Percentiles rank a stretch among this genome's conserved stretches.
Evolutionary conservation across 805 yeast genomes (phyloP).

Genomic region (Zygotorulaspora florentina): DNA sequence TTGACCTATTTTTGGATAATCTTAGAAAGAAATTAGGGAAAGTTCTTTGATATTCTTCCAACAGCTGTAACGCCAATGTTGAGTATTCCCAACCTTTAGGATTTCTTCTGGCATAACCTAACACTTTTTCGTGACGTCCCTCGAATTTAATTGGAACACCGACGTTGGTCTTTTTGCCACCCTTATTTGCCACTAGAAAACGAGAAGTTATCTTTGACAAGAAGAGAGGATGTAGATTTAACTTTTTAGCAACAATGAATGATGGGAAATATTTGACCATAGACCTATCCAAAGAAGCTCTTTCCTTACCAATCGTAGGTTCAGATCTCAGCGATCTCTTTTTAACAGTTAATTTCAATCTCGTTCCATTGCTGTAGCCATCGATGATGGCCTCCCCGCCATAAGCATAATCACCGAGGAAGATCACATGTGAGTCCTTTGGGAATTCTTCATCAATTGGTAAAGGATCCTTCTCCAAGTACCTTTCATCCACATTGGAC

Average conservation of each 20-base stretch:
- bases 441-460: slow-evolving; percentile 86
- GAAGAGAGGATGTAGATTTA: slow-evolving; percentile 58
- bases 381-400: slow-evolving; percentile 72
- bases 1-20: slow-evolving; percentile 29
- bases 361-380: slow-evolving; percentile 48
- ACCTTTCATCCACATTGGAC: slow-evolving; percentile 68
- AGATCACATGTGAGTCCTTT: slow-evolving; percentile 60
- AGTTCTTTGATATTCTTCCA: slow-evolving; percentile 53
- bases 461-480: slow-evolving; percentile 61
- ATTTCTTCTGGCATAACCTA: slow-evolving; percentile 74
- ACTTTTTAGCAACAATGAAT: slow-evolving; percentile 53
- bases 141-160: slow-evolving; percentile 87
- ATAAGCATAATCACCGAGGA: slow-evolving; percentile 81
- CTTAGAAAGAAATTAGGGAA: slow-evolving; percentile 60
- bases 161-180: slow-evolving; percentile 54
- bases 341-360: slow-evolving; percentile 52
- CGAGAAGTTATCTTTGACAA: slow-evolving; percentile 76
- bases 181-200: slow-evolving; percentile 53
- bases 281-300: slow-evolving; percentile 54
- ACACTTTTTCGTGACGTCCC: slow-evolving; percentile 69
- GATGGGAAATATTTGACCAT: slow-evolving; percentile 61
- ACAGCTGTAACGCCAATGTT: slow-evolving; percentile 61
- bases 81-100: slow-evolving; percentile 80
- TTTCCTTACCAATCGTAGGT: slow-evolving; percentile 59
- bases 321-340: slow-evolving; percentile 47